Percentiles rank a stretch among this genome's conserved stretches.
These are phyloP conservation scores for Mycena epipterygia DNA, from an alignment of 768 basidiomycete genomes.

Conservation along the genomic window DNA sequence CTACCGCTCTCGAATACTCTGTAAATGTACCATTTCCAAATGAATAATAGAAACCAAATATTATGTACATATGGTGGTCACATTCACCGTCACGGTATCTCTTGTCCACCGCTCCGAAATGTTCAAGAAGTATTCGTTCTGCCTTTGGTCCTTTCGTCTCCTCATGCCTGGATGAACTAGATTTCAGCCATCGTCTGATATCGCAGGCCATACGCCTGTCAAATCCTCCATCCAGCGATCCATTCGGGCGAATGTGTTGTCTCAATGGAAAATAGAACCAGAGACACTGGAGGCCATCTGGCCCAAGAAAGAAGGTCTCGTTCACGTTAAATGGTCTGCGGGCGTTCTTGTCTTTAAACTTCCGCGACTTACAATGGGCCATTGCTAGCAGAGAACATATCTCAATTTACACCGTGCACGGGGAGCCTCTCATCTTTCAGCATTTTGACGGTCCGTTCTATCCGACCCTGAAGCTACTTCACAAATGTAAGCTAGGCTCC, in stretches of 20 bases:
- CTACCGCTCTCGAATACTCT: conserved; percentile 20
- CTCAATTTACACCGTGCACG: conserved; percentile 90
- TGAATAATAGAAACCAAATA: conserved; percentile 33
- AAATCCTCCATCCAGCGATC: conserved; percentile 94
- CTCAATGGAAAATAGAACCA: conserved; percentile 86
- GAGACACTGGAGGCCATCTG: conserved; percentile 92
- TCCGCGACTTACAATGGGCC: conserved; percentile 39
- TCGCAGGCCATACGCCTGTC: conserved; percentile 90
- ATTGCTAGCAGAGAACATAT: conserved; percentile 91
- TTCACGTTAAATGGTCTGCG: conserved; percentile 93
- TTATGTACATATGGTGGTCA: conserved; percentile 8
- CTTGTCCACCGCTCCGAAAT: conserved; percentile 52
- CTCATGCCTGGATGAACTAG: conserved; percentile 51
- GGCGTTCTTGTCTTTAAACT: background rate
- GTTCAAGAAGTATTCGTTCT: conserved; percentile 78
- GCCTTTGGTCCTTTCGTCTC: conserved; percentile 27
- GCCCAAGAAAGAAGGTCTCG: conserved; percentile 98
- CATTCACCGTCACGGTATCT: background rate
- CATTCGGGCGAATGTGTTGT: conserved; percentile 83
- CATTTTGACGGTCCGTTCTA: conserved; percentile 95
- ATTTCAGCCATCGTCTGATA: conserved; percentile 82
- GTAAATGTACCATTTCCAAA: conserved; percentile 17
- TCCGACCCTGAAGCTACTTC: conserved; percentile 90
- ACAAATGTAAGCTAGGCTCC: conserved; percentile 81
- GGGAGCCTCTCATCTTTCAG: conserved; percentile 94